Percentiles rank a stretch among this genome's conserved stretches.
phyloP scores from a whole-genome alignment of 202 grass and related monocot genomes.

The Zoysia matrella region DNA sequence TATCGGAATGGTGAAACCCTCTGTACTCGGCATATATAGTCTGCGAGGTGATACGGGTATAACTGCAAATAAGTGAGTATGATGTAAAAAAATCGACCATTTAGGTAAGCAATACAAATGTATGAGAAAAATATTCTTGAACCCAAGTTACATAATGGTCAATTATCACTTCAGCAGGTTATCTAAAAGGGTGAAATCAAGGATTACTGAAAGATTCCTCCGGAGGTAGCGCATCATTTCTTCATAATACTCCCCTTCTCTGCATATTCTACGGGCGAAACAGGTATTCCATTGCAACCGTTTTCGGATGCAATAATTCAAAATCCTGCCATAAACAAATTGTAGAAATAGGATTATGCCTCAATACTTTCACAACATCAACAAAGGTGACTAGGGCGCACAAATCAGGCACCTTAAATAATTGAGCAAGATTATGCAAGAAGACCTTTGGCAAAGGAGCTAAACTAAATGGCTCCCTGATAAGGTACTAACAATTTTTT shows the following conservation, averaged over 20 bases:
- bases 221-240: slow-evolving; percentile 96
- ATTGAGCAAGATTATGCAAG: neutral
- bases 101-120: slow-evolving; percentile 24
- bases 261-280: slow-evolving; percentile 85
- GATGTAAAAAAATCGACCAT: slow-evolving; percentile 26
- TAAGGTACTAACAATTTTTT: neutral
- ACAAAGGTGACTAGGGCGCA: slow-evolving; percentile 7
- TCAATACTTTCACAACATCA: slow-evolving; percentile 28
- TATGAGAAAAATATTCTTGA: slow-evolving; percentile 1
- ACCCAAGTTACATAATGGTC: neutral
- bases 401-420: slow-evolving; percentile 28
- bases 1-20: slow-evolving; percentile 94
- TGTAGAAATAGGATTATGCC: slow-evolving; percentile 20
- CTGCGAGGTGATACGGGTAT: slow-evolving; percentile 94
- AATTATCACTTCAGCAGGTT: neutral
- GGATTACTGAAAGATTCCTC: slow-evolving; percentile 75
- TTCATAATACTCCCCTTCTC: slow-evolving; percentile 95
- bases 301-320: slow-evolving; percentile 84
- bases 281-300: slow-evolving; percentile 84
- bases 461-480: neutral
- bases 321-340: slow-evolving; percentile 61
- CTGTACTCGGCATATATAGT: slow-evolving; percentile 91
- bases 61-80: slow-evolving; percentile 67
- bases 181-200: slow-evolving; percentile 22
- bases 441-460: slow-evolving; percentile 11